Evolutionary conservation across 2,329 filamentous ascomycete species (phyloP), one percentile per base, ranked within the genome.

Genomic region (Thielaviopsis ethacetica): DNA sequence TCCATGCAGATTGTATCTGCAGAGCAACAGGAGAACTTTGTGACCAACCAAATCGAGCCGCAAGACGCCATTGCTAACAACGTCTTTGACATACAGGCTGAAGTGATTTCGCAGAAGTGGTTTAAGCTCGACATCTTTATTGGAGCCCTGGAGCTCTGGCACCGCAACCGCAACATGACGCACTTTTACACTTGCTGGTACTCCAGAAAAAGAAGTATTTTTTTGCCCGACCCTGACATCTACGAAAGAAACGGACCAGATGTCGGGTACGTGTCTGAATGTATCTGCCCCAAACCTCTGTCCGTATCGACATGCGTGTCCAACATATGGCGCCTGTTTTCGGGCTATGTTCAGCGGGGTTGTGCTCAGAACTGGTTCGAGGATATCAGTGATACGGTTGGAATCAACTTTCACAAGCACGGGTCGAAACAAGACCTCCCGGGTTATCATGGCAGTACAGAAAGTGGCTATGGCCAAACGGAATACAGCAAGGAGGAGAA

Each of bases 61-160:
- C 17, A 15, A 44, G 13, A 44, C 12, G 17, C 17, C 17, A n/a
- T 5, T 50, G 15, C 54, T 56, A 50, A 56, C 54, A 10, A 19
- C 5, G 24, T 15, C 41, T 4, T 4, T 34, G 10, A 34, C n/a
- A 13, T 47, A 53, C 22, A 58, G 50, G 38, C 17, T 13, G 30
- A 58, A 26, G 30, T 53, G 7, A 58, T 58, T 10, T 34, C n/a
- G 3, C 34, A 53, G 22, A 30, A 30, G 26, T 58, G 56, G 56
- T 47, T 58, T 30, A 52, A 19, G 4, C 53, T 53, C 10, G 49
- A 53, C 19, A 44, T 54, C 7, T 58, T 58, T 26, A 27, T 58
- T 21, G 56, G 49, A 9, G 56, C 44, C 26, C 56, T 58, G 34
- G 50, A 53, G 12, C 52, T 34, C 13, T 58, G 56, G 56, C 56